A percentile compares a stretch with the other conserved stretches of the same genome.
Conservation (phyloP, 208 protist species). For the Leishmania mexicana region DNA sequence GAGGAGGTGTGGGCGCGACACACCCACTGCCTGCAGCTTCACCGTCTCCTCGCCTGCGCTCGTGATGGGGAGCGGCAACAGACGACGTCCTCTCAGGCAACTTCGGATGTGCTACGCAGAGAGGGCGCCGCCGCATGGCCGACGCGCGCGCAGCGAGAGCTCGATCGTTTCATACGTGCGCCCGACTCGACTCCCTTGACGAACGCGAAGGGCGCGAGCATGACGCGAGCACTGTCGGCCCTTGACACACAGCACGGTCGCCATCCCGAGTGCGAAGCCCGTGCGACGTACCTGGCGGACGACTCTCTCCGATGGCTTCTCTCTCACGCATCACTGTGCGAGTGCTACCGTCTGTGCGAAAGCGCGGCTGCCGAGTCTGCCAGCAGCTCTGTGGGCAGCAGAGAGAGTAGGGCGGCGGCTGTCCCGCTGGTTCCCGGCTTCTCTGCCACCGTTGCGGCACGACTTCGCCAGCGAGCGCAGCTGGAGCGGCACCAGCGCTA, state of each 20-base stretch:
- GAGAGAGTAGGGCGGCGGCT: neutral
- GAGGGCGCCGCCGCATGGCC: neutral
- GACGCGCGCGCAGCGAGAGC: conserved; percentile 1
- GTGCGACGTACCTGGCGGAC: neutral
- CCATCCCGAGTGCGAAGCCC: neutral
- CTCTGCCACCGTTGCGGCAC: conserved; percentile 12
- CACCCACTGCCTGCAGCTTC: neutral
- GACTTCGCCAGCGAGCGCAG: conserved; percentile 10
- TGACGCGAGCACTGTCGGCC: neutral
- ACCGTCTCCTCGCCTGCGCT: conserved; percentile 1
- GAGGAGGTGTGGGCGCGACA: neutral
- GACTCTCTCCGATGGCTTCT: conserved; percentile 23
- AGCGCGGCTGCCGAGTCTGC: neutral
- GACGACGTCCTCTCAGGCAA: neutral
- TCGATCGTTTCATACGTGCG: neutral
- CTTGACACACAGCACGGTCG: neutral
- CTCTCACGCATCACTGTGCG: conserved; percentile 12
- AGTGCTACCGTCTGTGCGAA: conserved; percentile 10
- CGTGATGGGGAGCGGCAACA: neutral
- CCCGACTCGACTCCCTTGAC: neutral
- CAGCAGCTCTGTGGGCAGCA: neutral
- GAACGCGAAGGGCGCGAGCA: neutral
- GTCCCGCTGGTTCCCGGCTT: neutral
- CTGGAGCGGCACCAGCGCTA: conserved; percentile 26
- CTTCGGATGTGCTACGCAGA: neutral